A percentile compares a stretch with the other conserved stretches of the same genome.
Evolutionary conservation across 768 basidiomycete species (phyloP).

Genomic region (Mycena amicta): DNA sequence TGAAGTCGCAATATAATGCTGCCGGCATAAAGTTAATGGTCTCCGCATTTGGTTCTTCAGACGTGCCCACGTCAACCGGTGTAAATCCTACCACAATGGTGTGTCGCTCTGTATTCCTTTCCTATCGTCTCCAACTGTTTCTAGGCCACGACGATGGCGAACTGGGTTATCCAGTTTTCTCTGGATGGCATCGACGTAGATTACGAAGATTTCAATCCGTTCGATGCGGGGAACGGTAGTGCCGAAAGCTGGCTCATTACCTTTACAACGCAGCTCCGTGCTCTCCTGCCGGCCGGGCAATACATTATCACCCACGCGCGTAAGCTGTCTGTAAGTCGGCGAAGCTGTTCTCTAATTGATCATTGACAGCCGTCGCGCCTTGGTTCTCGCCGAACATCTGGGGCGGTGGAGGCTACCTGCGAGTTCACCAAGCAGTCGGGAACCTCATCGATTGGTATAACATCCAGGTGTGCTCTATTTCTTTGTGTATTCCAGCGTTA

Average conservation of each 20-base stretch:
- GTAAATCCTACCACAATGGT: constrained; percentile 26
- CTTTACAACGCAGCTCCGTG: constrained; percentile 28
- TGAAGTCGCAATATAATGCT: constrained; percentile 52
- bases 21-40: constrained; percentile 67
- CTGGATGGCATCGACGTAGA: constrained; percentile 65
- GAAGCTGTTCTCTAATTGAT: too few relatives aligned
- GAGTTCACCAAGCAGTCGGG: constrained; percentile 47
- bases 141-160: constrained; percentile 52
- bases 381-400: constrained; percentile 16
- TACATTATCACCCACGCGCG: constrained; percentile 42
- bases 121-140: background rate
- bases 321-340: too few relatives aligned
- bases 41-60: constrained; percentile 61
- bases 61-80: constrained; percentile 56
- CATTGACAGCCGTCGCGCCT: constrained; percentile 27
- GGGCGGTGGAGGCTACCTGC: constrained; percentile 9
- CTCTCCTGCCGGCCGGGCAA: constrained; percentile 26
- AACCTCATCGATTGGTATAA: constrained; percentile 68
- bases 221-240: constrained; percentile 43
- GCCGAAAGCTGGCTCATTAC: constrained; percentile 46
- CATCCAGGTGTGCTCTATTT: constrained; percentile 43
- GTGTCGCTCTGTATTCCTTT: background rate
- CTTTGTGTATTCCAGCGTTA: constrained; percentile 4
- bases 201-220: constrained; percentile 58
- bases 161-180: constrained; percentile 48